Base-by-base conservation (phyloP, 352 stramenopile species). In the Halophytophthora polymorphica region DNA sequence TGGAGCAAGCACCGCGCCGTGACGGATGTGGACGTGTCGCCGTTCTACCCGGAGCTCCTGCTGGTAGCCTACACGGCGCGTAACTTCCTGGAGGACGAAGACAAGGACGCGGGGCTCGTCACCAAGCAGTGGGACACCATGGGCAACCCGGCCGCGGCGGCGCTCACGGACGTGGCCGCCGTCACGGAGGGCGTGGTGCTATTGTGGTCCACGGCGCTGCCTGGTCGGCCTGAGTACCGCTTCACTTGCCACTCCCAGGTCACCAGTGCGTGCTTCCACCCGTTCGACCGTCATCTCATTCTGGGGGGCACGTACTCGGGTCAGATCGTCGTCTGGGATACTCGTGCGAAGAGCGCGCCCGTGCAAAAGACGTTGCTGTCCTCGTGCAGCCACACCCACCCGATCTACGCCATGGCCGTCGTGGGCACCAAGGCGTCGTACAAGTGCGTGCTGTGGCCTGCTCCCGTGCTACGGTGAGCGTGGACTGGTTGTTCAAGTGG, bases 171-270 rank as follows among this genome's bases (percentile, higher is more conserved):
- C 31, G 58, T 85, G 43, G 73, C 78, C 10, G 55, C 66, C 0
- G 71, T 83, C 17, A 91, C 80, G 14, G 84, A 95, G 37, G 84
- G 84, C 34, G 74, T 95, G 2, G 81, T 95, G 44, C 61, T 95
- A 19, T 56, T 95, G 18, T 95, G 84, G 84, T 95, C 84, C 5
- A 95, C 79, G 8, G 80, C 79, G n/a, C 50, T 95, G 37, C 84
- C 84, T 5, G 80, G 71, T 8, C 76, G 83, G 23, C 77, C 84
- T 23, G 84, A 95, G 50, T 95, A 93, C 56, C 81, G 83, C 6
- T 95, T 95, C 56, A 95, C 82, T 3, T 93, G 84, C 29, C 80
- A 93, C 58, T 92, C 84, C 23, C 82, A 93, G 39, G 76, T 94
- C 47, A 94, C 82, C 14, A 90, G 77, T 31, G 84, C 84, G 3